phyloP scores from a whole-genome alignment of 1,139 yeast genomes.

The Scheffersomyces illinoinensis region DNA sequence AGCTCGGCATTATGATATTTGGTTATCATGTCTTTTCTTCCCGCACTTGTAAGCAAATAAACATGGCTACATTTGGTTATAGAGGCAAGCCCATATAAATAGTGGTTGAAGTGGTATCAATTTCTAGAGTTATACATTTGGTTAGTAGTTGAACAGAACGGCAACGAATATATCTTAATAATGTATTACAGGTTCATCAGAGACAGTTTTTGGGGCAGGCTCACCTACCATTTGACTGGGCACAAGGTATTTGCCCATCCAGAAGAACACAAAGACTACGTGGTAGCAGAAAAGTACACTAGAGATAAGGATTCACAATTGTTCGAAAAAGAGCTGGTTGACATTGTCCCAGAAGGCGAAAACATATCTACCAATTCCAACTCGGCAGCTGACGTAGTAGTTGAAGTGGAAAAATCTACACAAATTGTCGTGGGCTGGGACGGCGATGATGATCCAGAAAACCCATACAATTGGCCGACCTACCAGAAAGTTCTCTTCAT shows the following conservation, averaged over 20 bases:
- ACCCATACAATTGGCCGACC: constrained; percentile 59
- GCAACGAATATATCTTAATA: not conserved
- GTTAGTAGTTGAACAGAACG: not conserved
- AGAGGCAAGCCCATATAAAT: too few species aligned
- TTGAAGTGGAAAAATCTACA: not conserved
- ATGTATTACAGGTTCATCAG: constrained; percentile 21
- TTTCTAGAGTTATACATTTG: not conserved
- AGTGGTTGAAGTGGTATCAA: not conserved
- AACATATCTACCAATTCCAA: not conserved
- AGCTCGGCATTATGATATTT: not conserved
- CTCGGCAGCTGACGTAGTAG: not conserved
- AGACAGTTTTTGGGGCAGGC: constrained; percentile 37
- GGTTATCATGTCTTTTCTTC: not conserved
- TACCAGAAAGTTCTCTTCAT: constrained; percentile 38
- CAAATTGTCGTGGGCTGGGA: constrained; percentile 39
- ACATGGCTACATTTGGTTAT: too few species aligned
- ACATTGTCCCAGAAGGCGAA: not conserved
- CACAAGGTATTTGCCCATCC: constrained; percentile 28
- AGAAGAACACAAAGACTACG: constrained; percentile 35
- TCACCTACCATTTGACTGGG: constrained; percentile 31
- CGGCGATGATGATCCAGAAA: constrained; percentile 54
- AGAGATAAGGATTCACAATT: not conserved
- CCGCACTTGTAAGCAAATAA: not conserved
- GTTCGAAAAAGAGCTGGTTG: not conserved
- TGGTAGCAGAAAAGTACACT: constrained; percentile 32